Percentiles rank a stretch among this genome's conserved stretches.
These are phyloP conservation scores for Hondaea fermentalgiana DNA, from an alignment of 108 stramenopile genomes.

Conservation along the genomic window DNA sequence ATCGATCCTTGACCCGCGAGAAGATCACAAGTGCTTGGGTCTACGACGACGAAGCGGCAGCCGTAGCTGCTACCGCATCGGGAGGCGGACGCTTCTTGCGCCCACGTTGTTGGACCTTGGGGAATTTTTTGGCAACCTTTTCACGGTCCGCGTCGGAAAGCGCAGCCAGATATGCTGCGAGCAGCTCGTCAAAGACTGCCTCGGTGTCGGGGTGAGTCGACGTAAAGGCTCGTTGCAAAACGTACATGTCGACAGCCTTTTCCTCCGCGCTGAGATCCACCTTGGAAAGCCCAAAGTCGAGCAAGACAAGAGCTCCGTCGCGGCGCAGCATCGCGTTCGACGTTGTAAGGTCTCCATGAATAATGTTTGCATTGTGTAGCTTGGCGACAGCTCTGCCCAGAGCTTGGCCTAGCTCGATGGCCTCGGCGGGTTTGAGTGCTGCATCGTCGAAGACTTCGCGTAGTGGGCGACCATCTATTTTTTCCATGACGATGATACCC, in stretches of 20 bases:
- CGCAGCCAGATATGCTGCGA: conserved; percentile 41
- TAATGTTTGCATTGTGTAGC: conserved; percentile 72
- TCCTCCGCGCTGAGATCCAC: conserved; percentile 55
- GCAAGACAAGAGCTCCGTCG: neutral
- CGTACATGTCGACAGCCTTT: conserved; percentile 93
- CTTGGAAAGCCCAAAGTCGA: neutral
- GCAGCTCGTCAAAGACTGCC: conserved; percentile 56
- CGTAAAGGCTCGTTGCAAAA: conserved; percentile 80
- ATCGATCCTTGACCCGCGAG: too few species aligned
- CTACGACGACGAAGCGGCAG: too few species aligned
- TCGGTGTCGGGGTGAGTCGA: conserved; percentile 77
- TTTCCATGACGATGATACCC: conserved; percentile 40
- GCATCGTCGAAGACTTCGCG: conserved; percentile 30
- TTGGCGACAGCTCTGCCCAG: conserved; percentile 69
- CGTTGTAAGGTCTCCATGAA: conserved; percentile 93
- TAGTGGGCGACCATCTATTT: conserved; percentile 34
- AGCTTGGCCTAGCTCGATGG: neutral
- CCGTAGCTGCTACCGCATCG: neutral
- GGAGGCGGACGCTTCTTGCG: neutral
- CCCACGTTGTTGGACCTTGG: neutral
- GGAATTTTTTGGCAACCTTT: neutral
- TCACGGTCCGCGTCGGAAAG: neutral
- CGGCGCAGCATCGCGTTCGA: conserved; percentile 67
- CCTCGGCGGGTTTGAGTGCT: neutral
- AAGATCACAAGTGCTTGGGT: too few species aligned